Base-by-base conservation (phyloP, 2,329 filamentous ascomycete species). In the Ramichloridium luteum region DNA sequence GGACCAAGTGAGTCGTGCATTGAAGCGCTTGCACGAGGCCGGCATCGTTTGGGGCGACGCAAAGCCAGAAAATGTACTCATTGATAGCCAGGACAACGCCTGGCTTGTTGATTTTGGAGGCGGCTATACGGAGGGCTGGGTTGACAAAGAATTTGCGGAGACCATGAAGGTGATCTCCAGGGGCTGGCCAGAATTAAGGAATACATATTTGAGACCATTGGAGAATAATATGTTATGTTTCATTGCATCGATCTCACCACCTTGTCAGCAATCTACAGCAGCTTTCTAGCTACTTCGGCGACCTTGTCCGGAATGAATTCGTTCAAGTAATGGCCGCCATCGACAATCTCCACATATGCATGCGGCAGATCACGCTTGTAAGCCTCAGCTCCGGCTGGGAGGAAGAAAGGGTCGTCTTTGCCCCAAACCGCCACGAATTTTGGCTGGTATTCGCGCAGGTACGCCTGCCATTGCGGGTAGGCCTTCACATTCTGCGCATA, bases 401-500 rank as follows among this genome's bases (percentile, higher is more conserved):
- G 46, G 41, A 72, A 72, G 17, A 69, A 64, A 3, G 47, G 42
- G 53, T 76, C 72, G 35, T 68, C 62, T 52, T 65, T 67, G 0
- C 72, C 71, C 72, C 72, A 77, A 3, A 67, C 58, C 1, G 69
- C 68, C 38, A 77, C 46, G 3, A 75, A 45, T 0, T 71, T 70
- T 0, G 72, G 62, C 28, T 64, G 52, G 0, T 56, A 64, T 5
- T 57, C 48, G 3, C 65, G 54, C 27, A 76, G 64, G 37, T 68
- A 76, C 28, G 62, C 53, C 17, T 77, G 72, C 34, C 72, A 72
- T 8, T 56, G 42, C 0, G 66, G 64, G 43, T 74, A 74, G n/a
- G 68, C 45, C 1, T 45, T 39, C 3, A 74, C 43, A 44, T 76
- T 77, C 11, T 51, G 70, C 11, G 57, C 51, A 43, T 77, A 77